phyloP scores from a whole-genome alignment of 1,139 yeast genomes.

The Diutina ranongensis region DNA sequence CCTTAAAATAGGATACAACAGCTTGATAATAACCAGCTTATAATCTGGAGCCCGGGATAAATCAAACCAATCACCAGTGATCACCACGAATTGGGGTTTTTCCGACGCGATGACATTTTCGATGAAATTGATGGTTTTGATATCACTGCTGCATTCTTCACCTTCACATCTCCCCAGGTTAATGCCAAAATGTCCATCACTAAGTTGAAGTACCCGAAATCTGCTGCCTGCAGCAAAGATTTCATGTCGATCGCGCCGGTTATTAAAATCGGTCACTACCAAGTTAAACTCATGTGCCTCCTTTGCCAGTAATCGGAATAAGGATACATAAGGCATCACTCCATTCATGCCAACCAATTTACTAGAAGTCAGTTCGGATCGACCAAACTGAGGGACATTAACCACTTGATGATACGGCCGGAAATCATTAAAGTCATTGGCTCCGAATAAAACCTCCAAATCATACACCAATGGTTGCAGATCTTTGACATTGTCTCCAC shows the following conservation, averaged over 20 bases:
- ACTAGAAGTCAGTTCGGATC: constrained; percentile 12
- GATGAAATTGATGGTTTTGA: constrained; percentile 52
- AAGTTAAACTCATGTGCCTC: background rate
- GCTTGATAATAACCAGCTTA: constrained; percentile 67
- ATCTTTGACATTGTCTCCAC: background rate
- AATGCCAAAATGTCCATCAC: constrained; percentile 77
- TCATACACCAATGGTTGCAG: constrained; percentile 13
- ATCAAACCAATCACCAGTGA: constrained; percentile 80
- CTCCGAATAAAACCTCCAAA: constrained; percentile 19
- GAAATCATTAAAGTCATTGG: constrained; percentile 11
- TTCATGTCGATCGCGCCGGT: constrained; percentile 21
- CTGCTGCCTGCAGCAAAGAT: constrained; percentile 57
- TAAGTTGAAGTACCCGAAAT: constrained; percentile 72
- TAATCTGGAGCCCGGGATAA: constrained; percentile 67
- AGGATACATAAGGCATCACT: constrained; percentile 20
- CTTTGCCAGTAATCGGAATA: constrained; percentile 16
- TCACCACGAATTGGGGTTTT: constrained; percentile 67
- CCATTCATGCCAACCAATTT: constrained; percentile 21
- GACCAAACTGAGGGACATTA: background rate
- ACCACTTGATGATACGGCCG: background rate
- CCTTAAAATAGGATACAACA: constrained; percentile 55
- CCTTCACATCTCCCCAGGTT: constrained; percentile 57
- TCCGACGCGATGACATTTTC: constrained; percentile 55
- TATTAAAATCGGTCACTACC: background rate
- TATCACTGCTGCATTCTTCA: constrained; percentile 58